A percentile compares a stretch with the other conserved stretches of the same genome.
Conservation (phyloP, 192 early-diverging fungal genomes). For the Rhizophagus clarus region DNA sequence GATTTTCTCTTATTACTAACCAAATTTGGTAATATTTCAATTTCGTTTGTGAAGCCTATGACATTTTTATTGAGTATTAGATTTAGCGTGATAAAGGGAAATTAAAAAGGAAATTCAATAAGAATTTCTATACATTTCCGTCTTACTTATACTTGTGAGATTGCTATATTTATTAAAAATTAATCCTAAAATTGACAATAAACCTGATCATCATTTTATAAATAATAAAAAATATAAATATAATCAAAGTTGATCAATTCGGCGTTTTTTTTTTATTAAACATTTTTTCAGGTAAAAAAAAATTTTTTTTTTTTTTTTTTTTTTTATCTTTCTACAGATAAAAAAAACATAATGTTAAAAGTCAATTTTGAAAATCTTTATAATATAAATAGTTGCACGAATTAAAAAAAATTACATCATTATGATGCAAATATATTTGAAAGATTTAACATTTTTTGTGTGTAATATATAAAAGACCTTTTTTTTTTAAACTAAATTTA, state of each 20-base stretch:
- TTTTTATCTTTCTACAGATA: too few species aligned
- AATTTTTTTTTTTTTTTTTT: too few species aligned
- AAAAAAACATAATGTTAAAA: too few species aligned
- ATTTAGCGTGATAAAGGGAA: not conserved
- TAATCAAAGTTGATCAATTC: not conserved
- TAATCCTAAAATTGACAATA: not conserved
- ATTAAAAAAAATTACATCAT: not conserved
- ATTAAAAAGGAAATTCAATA: not conserved
- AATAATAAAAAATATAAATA: not conserved
- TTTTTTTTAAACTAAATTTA: not conserved
- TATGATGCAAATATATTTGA: not conserved
- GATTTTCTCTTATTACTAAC: too few species aligned
- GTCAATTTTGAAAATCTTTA: too few species aligned
- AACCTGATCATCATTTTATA: not conserved
- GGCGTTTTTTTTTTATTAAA: not conserved
- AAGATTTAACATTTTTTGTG: not conserved
- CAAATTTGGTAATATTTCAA: too few species aligned
- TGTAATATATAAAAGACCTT: not conserved
- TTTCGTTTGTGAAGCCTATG: too few species aligned
- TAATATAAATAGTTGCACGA: too few species aligned
- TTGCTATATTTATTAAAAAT: not conserved
- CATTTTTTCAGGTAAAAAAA: too few species aligned
- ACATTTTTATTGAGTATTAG: not conserved
- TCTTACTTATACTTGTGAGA: not conserved
- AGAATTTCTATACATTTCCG: not conserved